Percentiles rank a stretch among this genome's conserved stretches.
These are phyloP conservation scores for Malassezia slooffiae DNA, from an alignment of 1,284 basidiomycete genomes.

Conservation along the genomic window DNA sequence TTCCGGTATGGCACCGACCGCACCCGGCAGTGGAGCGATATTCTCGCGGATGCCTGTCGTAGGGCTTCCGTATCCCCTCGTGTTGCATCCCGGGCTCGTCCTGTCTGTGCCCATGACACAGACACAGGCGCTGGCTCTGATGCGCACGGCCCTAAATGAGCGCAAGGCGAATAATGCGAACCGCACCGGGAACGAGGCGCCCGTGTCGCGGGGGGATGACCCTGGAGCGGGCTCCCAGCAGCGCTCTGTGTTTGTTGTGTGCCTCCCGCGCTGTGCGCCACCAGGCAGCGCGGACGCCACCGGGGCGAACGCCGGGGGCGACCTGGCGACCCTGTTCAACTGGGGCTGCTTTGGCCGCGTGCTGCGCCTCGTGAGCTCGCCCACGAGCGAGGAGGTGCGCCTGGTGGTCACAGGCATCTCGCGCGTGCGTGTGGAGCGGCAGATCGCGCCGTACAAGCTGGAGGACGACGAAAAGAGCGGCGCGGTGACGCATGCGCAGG, in stretches of 20 bases:
- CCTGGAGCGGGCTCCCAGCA: not conserved
- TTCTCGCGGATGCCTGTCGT: constrained; percentile 36
- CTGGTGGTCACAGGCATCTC: constrained; percentile 37
- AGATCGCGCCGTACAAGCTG: constrained; percentile 34
- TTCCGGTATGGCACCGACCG: too few relatives aligned
- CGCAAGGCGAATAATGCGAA: constrained; percentile 3
- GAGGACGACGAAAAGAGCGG: constrained; percentile 11
- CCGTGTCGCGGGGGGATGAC: constrained; percentile 15
- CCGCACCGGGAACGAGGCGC: constrained; percentile 8
- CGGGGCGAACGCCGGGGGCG: constrained; percentile 21
- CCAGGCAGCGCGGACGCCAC: constrained; percentile 21
- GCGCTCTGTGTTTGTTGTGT: constrained; percentile 5
- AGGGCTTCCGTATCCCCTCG: constrained; percentile 38
- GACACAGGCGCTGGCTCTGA: constrained; percentile 36
- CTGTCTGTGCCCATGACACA: constrained; percentile 40
- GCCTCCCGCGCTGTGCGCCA: constrained; percentile 5
- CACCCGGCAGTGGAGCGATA: constrained; percentile 11
- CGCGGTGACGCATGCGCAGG: not conserved
- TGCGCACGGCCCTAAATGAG: constrained; percentile 38
- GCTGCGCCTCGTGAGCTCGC: constrained; percentile 38
- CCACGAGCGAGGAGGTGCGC: constrained; percentile 36
- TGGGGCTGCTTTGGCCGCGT: constrained; percentile 43
- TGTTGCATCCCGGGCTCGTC: constrained; percentile 42
- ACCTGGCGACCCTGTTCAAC: constrained; percentile 29
- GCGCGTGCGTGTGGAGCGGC: constrained; percentile 34